phyloP scores from a whole-genome alignment of 2,329 filamentous ascomycete genomes.

The Macrophomina tecta region DNA sequence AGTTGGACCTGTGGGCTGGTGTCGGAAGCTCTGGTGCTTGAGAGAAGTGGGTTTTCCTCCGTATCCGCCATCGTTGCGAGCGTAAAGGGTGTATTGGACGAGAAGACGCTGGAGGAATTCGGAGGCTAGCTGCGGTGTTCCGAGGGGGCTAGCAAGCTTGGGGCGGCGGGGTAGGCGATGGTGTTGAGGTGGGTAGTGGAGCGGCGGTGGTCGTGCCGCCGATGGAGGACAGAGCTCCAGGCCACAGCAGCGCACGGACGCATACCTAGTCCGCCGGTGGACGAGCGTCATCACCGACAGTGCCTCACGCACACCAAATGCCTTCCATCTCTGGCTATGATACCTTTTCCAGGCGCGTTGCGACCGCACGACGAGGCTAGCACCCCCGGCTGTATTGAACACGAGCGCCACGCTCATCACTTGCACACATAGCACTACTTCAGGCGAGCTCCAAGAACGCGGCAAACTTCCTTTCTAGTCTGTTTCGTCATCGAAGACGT shows the following conservation, averaged over 20 bases:
- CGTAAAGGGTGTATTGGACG: not conserved
- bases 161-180: constrained; percentile 8
- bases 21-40: constrained; percentile 61
- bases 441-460: no score
- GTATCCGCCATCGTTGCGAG: constrained; percentile 43
- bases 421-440: no score
- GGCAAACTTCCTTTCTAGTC: no score
- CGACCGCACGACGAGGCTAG: no score
- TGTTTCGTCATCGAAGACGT: no score
- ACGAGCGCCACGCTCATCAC: no score
- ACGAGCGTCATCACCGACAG: constrained; percentile 23
- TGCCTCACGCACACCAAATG: not conserved
- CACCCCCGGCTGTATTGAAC: no score
- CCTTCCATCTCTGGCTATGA: not conserved
- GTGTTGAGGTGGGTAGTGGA: constrained; percentile 10
- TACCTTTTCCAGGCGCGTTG: no score
- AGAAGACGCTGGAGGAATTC: not conserved
- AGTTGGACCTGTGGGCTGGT: constrained; percentile 80
- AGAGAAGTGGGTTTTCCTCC: constrained; percentile 51
- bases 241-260: constrained; percentile 25
- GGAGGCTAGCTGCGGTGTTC: not conserved
- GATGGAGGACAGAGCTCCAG: constrained; percentile 18
- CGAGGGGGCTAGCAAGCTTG: not conserved
- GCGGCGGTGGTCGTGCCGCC: not conserved
- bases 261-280: not conserved